Evolutionary conservation across 768 basidiomycete species (phyloP).

Genomic region (Lepiota brunneoincarnata): DNA sequence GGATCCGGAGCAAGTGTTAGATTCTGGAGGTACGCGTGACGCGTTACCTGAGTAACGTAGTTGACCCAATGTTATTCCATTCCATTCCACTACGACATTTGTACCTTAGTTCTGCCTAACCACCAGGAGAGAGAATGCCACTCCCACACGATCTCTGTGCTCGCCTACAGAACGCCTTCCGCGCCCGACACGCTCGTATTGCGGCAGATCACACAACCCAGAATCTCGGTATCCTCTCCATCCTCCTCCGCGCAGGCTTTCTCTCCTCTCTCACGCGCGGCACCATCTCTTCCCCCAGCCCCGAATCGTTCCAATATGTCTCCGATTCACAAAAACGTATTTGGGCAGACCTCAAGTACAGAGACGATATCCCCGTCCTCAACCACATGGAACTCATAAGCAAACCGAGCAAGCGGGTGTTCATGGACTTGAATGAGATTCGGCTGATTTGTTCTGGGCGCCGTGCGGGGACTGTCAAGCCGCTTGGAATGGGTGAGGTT

Average conservation of each 20-base stretch:
- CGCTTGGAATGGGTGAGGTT: conserved; percentile 91
- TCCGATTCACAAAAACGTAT: conserved; percentile 72
- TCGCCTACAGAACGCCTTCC: conserved; percentile 90
- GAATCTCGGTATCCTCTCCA: conserved; percentile 79
- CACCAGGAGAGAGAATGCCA: conserved; percentile 28
- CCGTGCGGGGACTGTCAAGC: conserved; percentile 75
- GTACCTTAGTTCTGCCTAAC: no score
- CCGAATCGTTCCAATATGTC: conserved; percentile 69
- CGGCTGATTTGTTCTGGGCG: conserved; percentile 78
- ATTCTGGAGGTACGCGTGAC: no score
- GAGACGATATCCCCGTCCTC: conserved; percentile 76
- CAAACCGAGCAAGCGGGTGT: conserved; percentile 78
- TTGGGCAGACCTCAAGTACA: conserved; percentile 94
- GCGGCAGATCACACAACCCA: conserved; percentile 82
- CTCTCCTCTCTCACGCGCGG: conserved; percentile 55
- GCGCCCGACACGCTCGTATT: conserved; percentile 76
- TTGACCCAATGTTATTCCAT: no score
- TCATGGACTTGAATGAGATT: conserved; percentile 74
- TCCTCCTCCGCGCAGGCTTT: conserved; percentile 16
- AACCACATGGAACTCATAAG: conserved; percentile 86
- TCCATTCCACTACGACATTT: no score
- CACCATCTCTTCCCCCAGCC: conserved; percentile 34
- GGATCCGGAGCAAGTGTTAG: no score
- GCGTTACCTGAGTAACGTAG: no score
- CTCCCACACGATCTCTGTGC: conserved; percentile 86